Percentiles rank a stretch among this genome's conserved stretches.
These are phyloP conservation scores for Wakefieldia striispora DNA, from an alignment of 768 basidiomycete genomes.

Conservation along the genomic window DNA sequence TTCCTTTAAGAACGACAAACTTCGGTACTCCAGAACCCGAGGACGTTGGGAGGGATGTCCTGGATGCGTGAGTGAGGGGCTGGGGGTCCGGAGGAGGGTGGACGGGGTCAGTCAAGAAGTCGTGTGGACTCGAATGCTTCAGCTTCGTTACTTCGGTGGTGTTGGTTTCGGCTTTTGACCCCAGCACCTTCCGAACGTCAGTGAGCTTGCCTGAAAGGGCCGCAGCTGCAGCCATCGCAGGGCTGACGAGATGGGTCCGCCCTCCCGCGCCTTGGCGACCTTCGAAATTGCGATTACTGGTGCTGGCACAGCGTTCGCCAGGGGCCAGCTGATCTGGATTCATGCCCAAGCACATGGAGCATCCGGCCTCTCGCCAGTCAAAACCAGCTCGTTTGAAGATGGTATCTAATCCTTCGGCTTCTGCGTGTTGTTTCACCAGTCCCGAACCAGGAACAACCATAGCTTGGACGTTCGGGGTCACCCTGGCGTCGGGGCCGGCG, in stretches of 20 bases:
- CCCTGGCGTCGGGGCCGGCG: constrained; percentile 69
- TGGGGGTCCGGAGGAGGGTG: constrained; percentile 53
- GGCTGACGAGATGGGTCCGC: constrained; percentile 84
- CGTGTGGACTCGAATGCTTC: constrained; percentile 67
- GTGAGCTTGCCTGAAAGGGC: constrained; percentile 83
- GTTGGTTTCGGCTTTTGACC: constrained; percentile 42
- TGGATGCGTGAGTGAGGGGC: constrained; percentile 33
- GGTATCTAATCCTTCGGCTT: constrained; percentile 82
- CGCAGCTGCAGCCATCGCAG: constrained; percentile 91
- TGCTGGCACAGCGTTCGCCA: constrained; percentile 84
- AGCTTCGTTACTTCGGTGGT: constrained; percentile 49
- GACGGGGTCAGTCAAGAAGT: constrained; percentile 75
- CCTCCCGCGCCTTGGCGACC: constrained; percentile 87
- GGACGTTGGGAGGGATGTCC: constrained; percentile 39
- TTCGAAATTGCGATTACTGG: constrained; percentile 92
- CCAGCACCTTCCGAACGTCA: constrained; percentile 78
- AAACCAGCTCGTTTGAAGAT: constrained; percentile 90
- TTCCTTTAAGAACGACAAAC: constrained; percentile 69
- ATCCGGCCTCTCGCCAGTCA: constrained; percentile 94
- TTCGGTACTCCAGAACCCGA: constrained; percentile 52
- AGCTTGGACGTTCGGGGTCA: constrained; percentile 71
- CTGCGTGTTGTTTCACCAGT: constrained; percentile 86
- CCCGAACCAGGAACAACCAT: constrained; percentile 95
- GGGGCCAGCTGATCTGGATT: constrained; percentile 88
- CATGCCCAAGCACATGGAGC: constrained; percentile 97